Conservation (phyloP, 1,139 yeast species). For the Geotrichum aggregatum region DNA sequence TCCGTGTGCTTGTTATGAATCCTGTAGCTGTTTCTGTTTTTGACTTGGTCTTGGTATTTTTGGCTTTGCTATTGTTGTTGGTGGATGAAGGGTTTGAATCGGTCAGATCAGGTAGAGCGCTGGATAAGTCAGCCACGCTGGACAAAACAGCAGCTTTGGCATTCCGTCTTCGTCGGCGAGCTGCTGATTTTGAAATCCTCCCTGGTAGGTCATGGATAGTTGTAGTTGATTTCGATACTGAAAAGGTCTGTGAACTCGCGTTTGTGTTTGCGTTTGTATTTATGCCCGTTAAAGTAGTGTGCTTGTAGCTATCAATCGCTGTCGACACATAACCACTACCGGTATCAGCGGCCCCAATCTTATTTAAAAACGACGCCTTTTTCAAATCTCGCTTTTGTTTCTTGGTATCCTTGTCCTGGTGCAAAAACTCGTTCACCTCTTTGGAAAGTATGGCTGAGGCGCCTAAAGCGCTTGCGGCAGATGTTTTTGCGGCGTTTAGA, state of each 20-base stretch:
- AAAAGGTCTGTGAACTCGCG: too few species aligned
- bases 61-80: slow-evolving; percentile 20
- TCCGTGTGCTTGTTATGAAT: slow-evolving; percentile 23
- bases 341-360: slow-evolving; percentile 20
- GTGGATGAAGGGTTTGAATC: too few species aligned
- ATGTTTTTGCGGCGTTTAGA: slow-evolving; percentile 2
- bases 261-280: too few species aligned
- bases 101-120: slow-evolving; percentile 34
- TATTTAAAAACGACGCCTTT: slow-evolving; percentile 22
- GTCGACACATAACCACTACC: slow-evolving; percentile 8
- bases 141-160: slow-evolving; percentile 32
- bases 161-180: slow-evolving; percentile 30
- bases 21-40: neutral
- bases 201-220: slow-evolving; percentile 23
- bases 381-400: slow-evolving; percentile 32
- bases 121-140: slow-evolving; percentile 33
- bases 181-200: slow-evolving; percentile 31
- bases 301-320: slow-evolving; percentile 20
- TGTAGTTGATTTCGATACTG: too few species aligned
- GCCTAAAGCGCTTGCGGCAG: slow-evolving; percentile 1
- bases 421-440: slow-evolving; percentile 29
- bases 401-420: slow-evolving; percentile 30
- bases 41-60: neutral
- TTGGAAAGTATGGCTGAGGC: slow-evolving; percentile 21
- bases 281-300: slow-evolving; percentile 19